phyloP scores from a whole-genome alignment of 2,329 filamentous ascomycete genomes.

The Colletotrichum eleusines region DNA sequence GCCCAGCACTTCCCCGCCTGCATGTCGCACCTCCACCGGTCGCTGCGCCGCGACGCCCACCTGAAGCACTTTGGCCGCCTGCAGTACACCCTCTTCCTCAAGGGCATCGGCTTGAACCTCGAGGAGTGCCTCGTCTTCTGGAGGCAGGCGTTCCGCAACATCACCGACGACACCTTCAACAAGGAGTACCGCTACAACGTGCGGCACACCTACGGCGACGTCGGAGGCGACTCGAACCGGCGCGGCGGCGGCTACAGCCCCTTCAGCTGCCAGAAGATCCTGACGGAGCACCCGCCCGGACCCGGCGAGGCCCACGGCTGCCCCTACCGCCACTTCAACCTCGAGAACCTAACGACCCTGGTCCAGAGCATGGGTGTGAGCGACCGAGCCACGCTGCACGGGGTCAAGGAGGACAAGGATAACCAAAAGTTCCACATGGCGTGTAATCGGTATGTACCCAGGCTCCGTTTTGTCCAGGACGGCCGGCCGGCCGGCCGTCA shows the following conservation, averaged over 20 bases:
- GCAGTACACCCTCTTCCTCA: constrained; percentile 96
- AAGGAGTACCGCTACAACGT: constrained; percentile 99
- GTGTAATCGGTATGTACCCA: constrained; percentile 79
- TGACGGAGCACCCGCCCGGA: constrained; percentile 88
- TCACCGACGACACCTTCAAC: constrained; percentile 95
- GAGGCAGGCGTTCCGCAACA: constrained; percentile 85
- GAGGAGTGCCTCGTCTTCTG: constrained; percentile 94
- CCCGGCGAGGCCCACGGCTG: constrained; percentile 95
- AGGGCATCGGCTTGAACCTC: constrained; percentile 92
- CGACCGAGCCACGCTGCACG: constrained; percentile 81
- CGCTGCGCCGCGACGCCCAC: constrained; percentile 87
- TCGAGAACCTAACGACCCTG: constrained; percentile 85
- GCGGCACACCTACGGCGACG: constrained; percentile 94
- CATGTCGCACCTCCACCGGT: constrained; percentile 92
- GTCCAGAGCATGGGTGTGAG: constrained; percentile 83
- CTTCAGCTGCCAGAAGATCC: constrained; percentile 94
- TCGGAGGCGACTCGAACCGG: constrained; percentile 90
- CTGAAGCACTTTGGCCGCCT: constrained; percentile 93
- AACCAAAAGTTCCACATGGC: constrained; percentile 93
- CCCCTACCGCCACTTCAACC: constrained; percentile 91
- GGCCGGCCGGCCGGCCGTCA: neutral
- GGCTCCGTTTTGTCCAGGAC: neutral
- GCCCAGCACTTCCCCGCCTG: constrained; percentile 89
- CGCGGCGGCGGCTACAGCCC: constrained; percentile 89
- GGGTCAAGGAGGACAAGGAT: constrained; percentile 89